Percentiles rank a stretch among this genome's conserved stretches.
Evolutionary conservation across 331 rosid species (phyloP).

Genomic region (Quercus lobata): DNA sequence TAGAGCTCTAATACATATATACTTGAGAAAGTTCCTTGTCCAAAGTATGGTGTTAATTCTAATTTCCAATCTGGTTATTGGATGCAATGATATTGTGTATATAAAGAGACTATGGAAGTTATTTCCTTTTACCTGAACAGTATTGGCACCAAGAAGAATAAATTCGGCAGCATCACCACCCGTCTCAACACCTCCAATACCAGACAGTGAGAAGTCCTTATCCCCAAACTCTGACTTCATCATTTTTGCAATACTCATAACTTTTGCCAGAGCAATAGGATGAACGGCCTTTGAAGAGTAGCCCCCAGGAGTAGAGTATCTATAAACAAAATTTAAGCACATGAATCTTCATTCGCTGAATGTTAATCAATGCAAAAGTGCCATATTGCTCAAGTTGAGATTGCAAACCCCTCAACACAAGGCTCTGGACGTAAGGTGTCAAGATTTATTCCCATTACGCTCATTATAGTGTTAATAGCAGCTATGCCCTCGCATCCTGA

Average conservation of each 20-base stretch:
- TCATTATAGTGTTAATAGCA: slow-evolving; percentile 95
- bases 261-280: slow-evolving; percentile 96
- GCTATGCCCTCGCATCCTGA: slow-evolving; percentile 87
- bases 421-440: slow-evolving; percentile 88
- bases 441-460: slow-evolving; percentile 98
- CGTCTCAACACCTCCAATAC: slow-evolving; percentile 91
- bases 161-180: slow-evolving; percentile 96
- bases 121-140: slow-evolving; percentile 70
- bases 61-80: not conserved
- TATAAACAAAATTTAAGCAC: slow-evolving; percentile 27
- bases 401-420: slow-evolving; percentile 92
- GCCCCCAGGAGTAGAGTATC: slow-evolving; percentile 99
- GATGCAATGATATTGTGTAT: not conserved
- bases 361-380: slow-evolving; percentile 19
- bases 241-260: slow-evolving; percentile 89
- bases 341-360: slow-evolving; percentile 11
- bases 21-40: not conserved
- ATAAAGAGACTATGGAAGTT: not conserved
- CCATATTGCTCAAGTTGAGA: slow-evolving; percentile 17
- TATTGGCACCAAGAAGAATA: slow-evolving; percentile 88
- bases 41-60: not conserved
- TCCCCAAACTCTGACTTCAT: slow-evolving; percentile 75
- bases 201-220: slow-evolving; percentile 68
- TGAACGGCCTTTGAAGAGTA: slow-evolving; percentile 97
- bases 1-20: not conserved